A percentile compares a stretch with the other conserved stretches of the same genome.
Evolutionary conservation across 257 asterid genomes (phyloP).

Genomic region (Scutellaria minor): DNA sequence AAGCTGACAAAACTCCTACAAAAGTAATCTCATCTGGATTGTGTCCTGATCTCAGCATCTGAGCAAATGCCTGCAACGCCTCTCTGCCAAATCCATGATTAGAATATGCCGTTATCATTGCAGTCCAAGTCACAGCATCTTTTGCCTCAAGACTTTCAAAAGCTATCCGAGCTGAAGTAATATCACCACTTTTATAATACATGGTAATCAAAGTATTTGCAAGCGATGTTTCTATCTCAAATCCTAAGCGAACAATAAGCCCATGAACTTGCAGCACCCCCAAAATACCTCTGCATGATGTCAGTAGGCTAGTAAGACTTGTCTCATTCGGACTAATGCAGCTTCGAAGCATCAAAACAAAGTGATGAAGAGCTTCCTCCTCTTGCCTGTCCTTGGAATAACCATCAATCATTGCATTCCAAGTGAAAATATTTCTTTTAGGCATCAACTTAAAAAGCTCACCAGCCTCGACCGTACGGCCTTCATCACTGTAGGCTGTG

Average conservation of each 20-base stretch:
- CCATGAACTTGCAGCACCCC: constrained; percentile 62
- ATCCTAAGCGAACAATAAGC: constrained; percentile 56
- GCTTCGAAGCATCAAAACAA: constrained; percentile 51
- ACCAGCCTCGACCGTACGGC: constrained; percentile 37
- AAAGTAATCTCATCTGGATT: constrained; percentile 57
- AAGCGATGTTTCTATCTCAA: constrained; percentile 50
- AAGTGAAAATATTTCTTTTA: constrained; percentile 49
- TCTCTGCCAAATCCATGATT: constrained; percentile 60
- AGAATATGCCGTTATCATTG: constrained; percentile 60
- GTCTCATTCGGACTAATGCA: constrained; percentile 48
- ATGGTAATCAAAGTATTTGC: constrained; percentile 59
- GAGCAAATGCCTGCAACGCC: constrained; percentile 59
- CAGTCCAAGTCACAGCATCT: constrained; percentile 67
- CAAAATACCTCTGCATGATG: constrained; percentile 51
- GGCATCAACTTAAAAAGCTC: constrained; percentile 48
- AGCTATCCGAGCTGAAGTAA: constrained; percentile 52
- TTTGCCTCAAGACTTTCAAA: constrained; percentile 55
- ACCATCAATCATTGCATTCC: constrained; percentile 65
- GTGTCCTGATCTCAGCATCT: constrained; percentile 56
- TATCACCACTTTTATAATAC: constrained; percentile 65
- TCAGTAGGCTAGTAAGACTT: constrained; percentile 60
- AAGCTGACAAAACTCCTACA: constrained; percentile 65
- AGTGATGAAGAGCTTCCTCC: constrained; percentile 52
- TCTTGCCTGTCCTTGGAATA: constrained; percentile 50
- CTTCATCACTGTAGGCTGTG: constrained; percentile 43